A percentile compares a stretch with the other conserved stretches of the same genome.
These are phyloP conservation scores for Pyronema domesticum DNA, from an alignment of 495 filamentous ascomycete genomes.

Conservation along the genomic window DNA sequence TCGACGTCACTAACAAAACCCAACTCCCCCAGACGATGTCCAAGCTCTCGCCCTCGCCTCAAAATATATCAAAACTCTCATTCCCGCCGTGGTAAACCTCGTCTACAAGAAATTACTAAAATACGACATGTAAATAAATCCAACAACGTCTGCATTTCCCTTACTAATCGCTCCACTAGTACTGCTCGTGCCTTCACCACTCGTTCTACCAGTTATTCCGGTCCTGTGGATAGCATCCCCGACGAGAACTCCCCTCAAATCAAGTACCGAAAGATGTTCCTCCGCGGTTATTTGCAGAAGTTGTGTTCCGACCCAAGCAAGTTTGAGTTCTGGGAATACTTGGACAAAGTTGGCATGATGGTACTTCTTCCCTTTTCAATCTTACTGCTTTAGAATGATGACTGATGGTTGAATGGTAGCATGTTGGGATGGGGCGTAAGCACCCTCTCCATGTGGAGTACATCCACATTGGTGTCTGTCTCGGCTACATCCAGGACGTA, in stretches of 20 bases:
- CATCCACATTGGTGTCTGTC: conserved; percentile 49
- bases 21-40: conserved; percentile 37
- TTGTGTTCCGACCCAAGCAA: conserved; percentile 51
- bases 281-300: conserved; percentile 50
- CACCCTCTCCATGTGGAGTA: conserved; percentile 58
- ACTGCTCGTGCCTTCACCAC: conserved; percentile 54
- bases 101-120: conserved; percentile 62
- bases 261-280: conserved; percentile 56
- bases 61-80: conserved; percentile 58
- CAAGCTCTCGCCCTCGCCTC: conserved; percentile 45
- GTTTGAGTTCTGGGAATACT: conserved; percentile 61
- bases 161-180: not conserved
- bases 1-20: not conserved
- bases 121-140: conserved; percentile 37
- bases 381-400: not conserved
- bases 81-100: conserved; percentile 53
- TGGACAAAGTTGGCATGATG: conserved; percentile 52
- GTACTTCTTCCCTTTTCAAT: not conserved
- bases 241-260: conserved; percentile 52
- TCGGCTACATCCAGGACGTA: conserved; percentile 57
- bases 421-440: conserved; percentile 37
- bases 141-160: no score
- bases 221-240: conserved; percentile 40
- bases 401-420: not conserved
- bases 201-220: conserved; percentile 43